Evolutionary conservation across 768 basidiomycete species (phyloP).

Genomic region (Postia placenta): DNA sequence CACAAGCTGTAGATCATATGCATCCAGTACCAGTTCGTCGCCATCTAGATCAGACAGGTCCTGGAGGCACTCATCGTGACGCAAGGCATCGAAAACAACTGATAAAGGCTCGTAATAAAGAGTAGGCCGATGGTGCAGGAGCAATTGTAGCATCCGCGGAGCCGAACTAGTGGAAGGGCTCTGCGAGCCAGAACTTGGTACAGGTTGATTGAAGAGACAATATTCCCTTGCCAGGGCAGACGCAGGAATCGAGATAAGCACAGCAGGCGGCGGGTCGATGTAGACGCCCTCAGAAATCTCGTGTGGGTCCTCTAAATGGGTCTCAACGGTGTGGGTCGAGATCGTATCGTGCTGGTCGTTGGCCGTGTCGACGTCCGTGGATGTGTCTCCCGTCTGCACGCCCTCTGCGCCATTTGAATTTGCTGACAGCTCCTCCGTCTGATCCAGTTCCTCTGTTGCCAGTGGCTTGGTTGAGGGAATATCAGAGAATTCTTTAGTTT

Average conservation of each 20-base stretch:
- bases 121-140: slow-evolving; percentile 59
- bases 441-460: too few relatives aligned
- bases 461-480: too few relatives aligned
- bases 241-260: slow-evolving; percentile 42
- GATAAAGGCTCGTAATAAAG: slow-evolving; percentile 75
- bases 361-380: too few relatives aligned
- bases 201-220: slow-evolving; percentile 53
- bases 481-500: too few relatives aligned
- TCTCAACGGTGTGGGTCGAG: not conserved
- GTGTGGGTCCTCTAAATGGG: slow-evolving; percentile 11
- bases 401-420: too few relatives aligned
- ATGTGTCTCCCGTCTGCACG: too few relatives aligned
- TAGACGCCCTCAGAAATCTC: slow-evolving; percentile 44
- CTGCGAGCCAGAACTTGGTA: slow-evolving; percentile 11
- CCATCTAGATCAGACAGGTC: slow-evolving; percentile 41
- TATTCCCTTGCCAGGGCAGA: slow-evolving; percentile 33
- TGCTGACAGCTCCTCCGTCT: too few relatives aligned
- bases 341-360: too few relatives aligned
- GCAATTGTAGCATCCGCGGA: slow-evolving; percentile 22
- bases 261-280: slow-evolving; percentile 70
- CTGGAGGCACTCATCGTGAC: slow-evolving; percentile 50
- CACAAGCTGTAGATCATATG: slow-evolving; percentile 59
- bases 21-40: slow-evolving; percentile 63
- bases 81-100: slow-evolving; percentile 65
- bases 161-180: slow-evolving; percentile 12